Base-by-base conservation (phyloP, 352 stramenopile genomes). In the Phytophthora pseudosyringae region DNA sequence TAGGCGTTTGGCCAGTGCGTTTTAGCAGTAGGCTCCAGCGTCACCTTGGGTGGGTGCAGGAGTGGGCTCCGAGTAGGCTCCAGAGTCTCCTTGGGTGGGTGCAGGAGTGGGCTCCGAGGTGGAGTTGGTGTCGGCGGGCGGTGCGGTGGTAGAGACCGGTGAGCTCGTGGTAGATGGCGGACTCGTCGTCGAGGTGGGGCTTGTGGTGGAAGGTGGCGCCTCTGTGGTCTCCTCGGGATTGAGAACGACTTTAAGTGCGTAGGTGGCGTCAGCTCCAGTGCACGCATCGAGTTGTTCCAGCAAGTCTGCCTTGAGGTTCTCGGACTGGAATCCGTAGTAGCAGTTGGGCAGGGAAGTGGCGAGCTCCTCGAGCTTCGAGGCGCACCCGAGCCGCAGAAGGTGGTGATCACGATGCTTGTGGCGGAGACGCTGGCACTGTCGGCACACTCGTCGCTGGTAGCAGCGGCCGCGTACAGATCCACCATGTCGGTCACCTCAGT, bases 271-370 rank as follows among this genome's bases (percentile, higher is more conserved):
- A 13, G 28, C 44, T 36, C 21, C 58, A 9, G 5, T 18, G 43
- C 59, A 67, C 4, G 5, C 32, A 15, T 60, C 59, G 8, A 67
- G 40, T 44, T 61, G 59, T 18, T 54, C 38, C 43, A 62, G 50
- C 35, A 68, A 39, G 43, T 62, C 29, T 5, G 43, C 45, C 18
- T 57, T 68, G 32, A 68, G 4, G 35, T 63, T 68, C 45, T 68
- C 59, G 9, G 51, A 62, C 13, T 67, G 59, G 35, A 51, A 68
- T 31, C 33, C 33, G 45, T 69, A 69, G 52, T 64, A 64, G 38
- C 61, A 69, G 39, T 69, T 56, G 53, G 54, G 61, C 25, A 64
- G 47, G 38, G 35, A 44, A 33, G 46, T 55, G 18, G 59, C 59
- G 15, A 67, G 49, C 10, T 56, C 41, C 41, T 62, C 51, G 26